These are phyloP conservation scores for Candida odintsovae DNA, from an alignment of 805 yeast genomes.

Conservation along the genomic window DNA sequence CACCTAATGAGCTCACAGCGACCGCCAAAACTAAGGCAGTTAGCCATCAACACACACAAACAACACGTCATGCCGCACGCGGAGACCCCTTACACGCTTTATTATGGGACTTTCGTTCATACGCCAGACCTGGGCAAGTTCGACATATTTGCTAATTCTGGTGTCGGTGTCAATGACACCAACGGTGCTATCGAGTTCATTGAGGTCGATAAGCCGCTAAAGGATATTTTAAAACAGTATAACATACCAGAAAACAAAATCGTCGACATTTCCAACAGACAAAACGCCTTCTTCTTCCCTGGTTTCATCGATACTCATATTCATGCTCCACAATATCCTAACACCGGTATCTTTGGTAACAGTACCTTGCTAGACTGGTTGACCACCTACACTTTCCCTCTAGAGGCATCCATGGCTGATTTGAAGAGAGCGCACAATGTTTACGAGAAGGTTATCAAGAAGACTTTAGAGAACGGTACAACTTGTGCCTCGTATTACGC, in stretches of 20 bases:
- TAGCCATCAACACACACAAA: too few species aligned
- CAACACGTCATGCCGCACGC: constrained; percentile 5
- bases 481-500: constrained; percentile 92
- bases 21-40: too few species aligned
- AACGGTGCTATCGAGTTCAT: constrained; percentile 28
- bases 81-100: constrained; percentile 30
- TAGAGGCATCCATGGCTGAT: constrained; percentile 65
- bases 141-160: constrained; percentile 48
- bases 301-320: constrained; percentile 82
- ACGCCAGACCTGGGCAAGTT: constrained; percentile 56
- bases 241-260: constrained; percentile 25
- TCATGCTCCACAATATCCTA: constrained; percentile 83
- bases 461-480: constrained; percentile 76
- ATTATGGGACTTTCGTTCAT: constrained; percentile 69
- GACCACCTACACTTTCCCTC: constrained; percentile 78
- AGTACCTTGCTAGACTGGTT: constrained; percentile 89
- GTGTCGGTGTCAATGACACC: constrained; percentile 60
- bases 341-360: constrained; percentile 77
- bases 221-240: constrained; percentile 7
- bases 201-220: constrained; percentile 6
- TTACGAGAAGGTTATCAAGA: constrained; percentile 59
- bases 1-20: too few species aligned
- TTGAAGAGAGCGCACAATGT: constrained; percentile 49
- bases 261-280: constrained; percentile 30
- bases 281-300: constrained; percentile 62